Conservation (phyloP, 768 basidiomycete species). For the Boletus pseudo-olivaceus region DNA sequence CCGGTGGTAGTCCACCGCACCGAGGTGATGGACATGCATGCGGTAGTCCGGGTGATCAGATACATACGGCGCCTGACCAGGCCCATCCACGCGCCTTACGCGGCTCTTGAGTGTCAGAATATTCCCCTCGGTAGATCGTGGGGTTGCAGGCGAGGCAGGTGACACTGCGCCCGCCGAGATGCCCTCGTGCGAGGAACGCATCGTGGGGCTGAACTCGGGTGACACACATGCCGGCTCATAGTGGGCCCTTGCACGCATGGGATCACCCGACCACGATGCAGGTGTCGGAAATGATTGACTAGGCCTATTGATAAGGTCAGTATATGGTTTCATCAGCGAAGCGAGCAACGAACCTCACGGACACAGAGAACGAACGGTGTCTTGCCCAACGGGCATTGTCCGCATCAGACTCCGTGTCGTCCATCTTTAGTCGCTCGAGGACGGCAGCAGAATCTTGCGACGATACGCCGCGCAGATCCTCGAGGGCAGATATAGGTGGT, state of each 20-base stretch:
- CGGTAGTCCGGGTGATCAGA: conserved; percentile 18
- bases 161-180: conserved; percentile 50
- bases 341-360: conserved; percentile 28
- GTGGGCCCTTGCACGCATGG: conserved; percentile 11
- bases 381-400: conserved; percentile 34
- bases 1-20: conserved; percentile 12
- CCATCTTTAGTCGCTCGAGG: conserved; percentile 56
- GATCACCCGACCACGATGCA: conserved; percentile 27
- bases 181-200: conserved; percentile 40
- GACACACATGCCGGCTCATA: conserved; percentile 15
- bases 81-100: conserved; percentile 8
- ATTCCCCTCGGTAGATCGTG: conserved; percentile 39
- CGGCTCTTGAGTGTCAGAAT: conserved; percentile 14
- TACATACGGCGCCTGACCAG: conserved; percentile 4
- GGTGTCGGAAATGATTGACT: conserved; percentile 17
- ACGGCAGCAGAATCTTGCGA: conserved; percentile 62
- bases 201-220: conserved; percentile 21
- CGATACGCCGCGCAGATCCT: conserved; percentile 53
- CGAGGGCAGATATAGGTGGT: conserved; percentile 67
- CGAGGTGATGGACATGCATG: conserved; percentile 2
- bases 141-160: conserved; percentile 50
- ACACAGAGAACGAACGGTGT: conserved; percentile 43
- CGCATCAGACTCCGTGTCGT: conserved; percentile 36
- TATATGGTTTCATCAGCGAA: background rate
- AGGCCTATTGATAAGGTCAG: conserved; percentile 13